Percentiles rank a stretch among this genome's conserved stretches.
Conservation (phyloP, 495 filamentous ascomycete species). For the Aspergillus cristatus region DNA sequence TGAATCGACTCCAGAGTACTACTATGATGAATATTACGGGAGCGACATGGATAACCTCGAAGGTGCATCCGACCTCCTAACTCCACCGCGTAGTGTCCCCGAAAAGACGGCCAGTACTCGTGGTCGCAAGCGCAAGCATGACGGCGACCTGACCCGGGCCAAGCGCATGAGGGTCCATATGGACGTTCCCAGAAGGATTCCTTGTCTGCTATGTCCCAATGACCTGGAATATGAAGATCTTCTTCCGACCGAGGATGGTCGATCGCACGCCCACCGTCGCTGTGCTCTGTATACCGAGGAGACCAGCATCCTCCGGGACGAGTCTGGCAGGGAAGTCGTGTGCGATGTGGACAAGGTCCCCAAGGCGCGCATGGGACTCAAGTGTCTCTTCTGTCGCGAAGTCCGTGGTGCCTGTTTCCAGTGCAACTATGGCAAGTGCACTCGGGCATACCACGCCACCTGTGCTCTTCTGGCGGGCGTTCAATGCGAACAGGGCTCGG, state of each 20-base stretch:
- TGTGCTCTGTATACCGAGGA: slow-evolving; percentile 89
- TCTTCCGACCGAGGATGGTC: slow-evolving; percentile 78
- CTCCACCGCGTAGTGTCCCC: slow-evolving; percentile 66
- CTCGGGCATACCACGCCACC: slow-evolving; percentile 86
- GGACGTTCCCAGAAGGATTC: slow-evolving; percentile 62
- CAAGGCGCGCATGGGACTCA: slow-evolving; percentile 81
- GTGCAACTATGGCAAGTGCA: slow-evolving; percentile 92
- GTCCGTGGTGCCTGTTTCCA: slow-evolving; percentile 94
- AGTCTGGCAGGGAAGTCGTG: slow-evolving; percentile 60
- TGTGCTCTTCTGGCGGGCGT: slow-evolving; percentile 90
- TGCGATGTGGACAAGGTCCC: slow-evolving; percentile 70
- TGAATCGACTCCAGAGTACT: slow-evolving; percentile 81
- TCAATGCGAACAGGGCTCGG: slow-evolving; percentile 72
- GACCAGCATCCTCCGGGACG: slow-evolving; percentile 68
- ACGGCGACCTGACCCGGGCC: slow-evolving; percentile 50
- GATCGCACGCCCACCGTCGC: slow-evolving; percentile 70
- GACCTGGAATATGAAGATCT: slow-evolving; percentile 78
- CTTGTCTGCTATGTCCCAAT: slow-evolving; percentile 93
- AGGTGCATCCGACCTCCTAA: slow-evolving; percentile 58
- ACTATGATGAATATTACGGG: slow-evolving; percentile 53
- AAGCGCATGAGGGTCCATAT: slow-evolving; percentile 67
- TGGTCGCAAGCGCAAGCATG: slow-evolving; percentile 53
- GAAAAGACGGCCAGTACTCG: slow-evolving; percentile 45
- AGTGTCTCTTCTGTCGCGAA: slow-evolving; percentile 89
- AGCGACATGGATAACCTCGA: slow-evolving; percentile 56